These are phyloP conservation scores for Yamadazyma diospyri DNA, from an alignment of 1,139 yeast genomes.

Conservation along the genomic window DNA sequence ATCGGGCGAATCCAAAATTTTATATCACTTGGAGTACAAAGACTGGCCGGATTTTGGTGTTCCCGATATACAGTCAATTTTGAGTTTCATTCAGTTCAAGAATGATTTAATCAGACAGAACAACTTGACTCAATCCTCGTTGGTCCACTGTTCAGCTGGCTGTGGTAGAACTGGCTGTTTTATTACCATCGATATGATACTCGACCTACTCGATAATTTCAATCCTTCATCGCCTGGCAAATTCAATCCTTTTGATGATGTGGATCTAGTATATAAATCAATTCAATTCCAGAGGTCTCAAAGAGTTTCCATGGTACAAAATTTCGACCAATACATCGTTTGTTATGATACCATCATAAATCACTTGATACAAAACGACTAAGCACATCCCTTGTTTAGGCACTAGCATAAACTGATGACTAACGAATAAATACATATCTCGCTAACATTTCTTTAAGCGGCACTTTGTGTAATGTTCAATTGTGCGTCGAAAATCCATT, in stretches of 20 bases:
- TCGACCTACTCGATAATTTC: conserved; percentile 13
- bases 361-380: conserved; percentile 19
- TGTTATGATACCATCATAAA: conserved; percentile 39
- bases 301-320: conserved; percentile 46
- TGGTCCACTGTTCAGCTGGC: conserved; percentile 78
- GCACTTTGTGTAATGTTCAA: not conserved
- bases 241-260: conserved; percentile 20
- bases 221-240: conserved; percentile 6
- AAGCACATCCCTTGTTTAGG: too few species aligned
- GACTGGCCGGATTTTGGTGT: conserved; percentile 85
- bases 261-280: conserved; percentile 51
- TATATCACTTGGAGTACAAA: conserved; percentile 67
- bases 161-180: conserved; percentile 82
- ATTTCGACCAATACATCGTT: conserved; percentile 41
- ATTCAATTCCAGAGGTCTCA: conserved; percentile 42
- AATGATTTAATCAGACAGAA: conserved; percentile 26
- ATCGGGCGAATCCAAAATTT: conserved; percentile 5
- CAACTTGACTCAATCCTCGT: conserved; percentile 20
- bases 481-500: conserved; percentile 11
- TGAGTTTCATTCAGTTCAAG: conserved; percentile 52
- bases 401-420: too few species aligned
- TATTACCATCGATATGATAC: conserved; percentile 46
- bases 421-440: not conserved
- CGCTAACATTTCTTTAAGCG: not conserved
- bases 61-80: conserved; percentile 51